Evolutionary conservation across 805 yeast species (phyloP), one percentile per base, ranked within the genome.

Genomic region (Saccharomycopsis capsularis): DNA sequence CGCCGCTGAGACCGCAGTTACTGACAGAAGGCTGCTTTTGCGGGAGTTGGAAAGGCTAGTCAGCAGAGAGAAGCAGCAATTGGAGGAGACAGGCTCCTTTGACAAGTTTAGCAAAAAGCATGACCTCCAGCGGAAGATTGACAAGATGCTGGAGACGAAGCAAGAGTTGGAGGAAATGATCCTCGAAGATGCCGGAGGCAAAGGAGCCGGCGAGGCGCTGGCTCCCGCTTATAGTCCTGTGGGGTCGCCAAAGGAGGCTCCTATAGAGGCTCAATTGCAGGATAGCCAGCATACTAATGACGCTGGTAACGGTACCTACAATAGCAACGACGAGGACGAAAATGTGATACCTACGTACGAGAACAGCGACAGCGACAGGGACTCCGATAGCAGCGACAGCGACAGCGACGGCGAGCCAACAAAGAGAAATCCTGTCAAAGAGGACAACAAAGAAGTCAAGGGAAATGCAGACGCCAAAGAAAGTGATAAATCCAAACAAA

Each of bases 91-190:
- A 2, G 40, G 37, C 18, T 37, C 38, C 41, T 24, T 41, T 48
- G 42, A 47, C 16, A 25, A 41, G 19, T 23, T 49, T 40, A 47
- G 42, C 18, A 42, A 61, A 40, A 57, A 69, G 38, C 46, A 53
- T 6, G 55, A 51, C 11, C 49, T 64, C 3, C 52, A 63, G 2
- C 24, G 39, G 4, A 63, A 60, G 21, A 53, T 67, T 27, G 55
- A 59, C 15, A 59, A 58, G 21, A 48, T 67, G 22, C 53, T 64
- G 2, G 52, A 55, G 5, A 57, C 59, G 2, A 65, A 66, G 42
- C 57, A 42, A 16, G 68, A 63, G 44, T 55, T 64, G 32, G 59
- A 61, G 44, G 55, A 54, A 32, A 48, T 52, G 48, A 40, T 49
- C 13, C 21, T 45, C 15, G 50, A 41, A 22, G 30, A 30, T 9